Base-by-base conservation (phyloP, 2,329 filamentous ascomycete species). In the Fulvia fulva region DNA sequence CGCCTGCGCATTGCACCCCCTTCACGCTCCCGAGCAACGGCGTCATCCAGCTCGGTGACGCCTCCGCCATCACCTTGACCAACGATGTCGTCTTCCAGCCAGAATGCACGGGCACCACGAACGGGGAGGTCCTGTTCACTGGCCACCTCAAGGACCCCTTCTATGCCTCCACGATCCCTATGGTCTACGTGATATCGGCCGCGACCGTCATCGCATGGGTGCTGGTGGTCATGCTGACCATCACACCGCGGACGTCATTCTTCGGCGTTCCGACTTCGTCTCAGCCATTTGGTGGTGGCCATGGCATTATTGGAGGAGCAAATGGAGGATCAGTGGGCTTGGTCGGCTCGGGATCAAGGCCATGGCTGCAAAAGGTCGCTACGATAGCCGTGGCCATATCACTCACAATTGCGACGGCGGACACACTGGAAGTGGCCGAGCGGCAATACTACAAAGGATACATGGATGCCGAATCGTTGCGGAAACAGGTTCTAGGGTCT, bases 191-290 rank as follows among this genome's bases (percentile, higher is more conserved):
- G 47, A 88, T 97, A 55, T 91, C 91, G 56, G 90, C 91, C 16
- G 91, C 91, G 19, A 97, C 92, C 0, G 88, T 96, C 56, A 87
- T 96, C 51, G 88, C 91, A 51, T 97, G 95, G 76, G 88, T 95
- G 71, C 84, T 97, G 49, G 88, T 97, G 66, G 90, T 96, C 63
- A 95, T 97, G 83, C 85, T 97, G 37, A 85, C 96, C 70, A 91
- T 97, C 67, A 96, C 91, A 0, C 93, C 93, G n/a, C 86, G 93
- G 53, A 96, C 94, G 3, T 96, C 94, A 73, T 87, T 96, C 62
- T 86, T 95, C 58, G 91, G 91, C 55, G 90, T 91, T 22, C 77
- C 81, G 4, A 80, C 81, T 21, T 37, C 8, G 79, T 81, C 34
- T 78, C 62, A 67, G 16, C 67, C 67, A 1, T 69, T 73, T 45